Conservation (phyloP, 1,284 basidiomycete genomes). For the Ustilago hordei region DNA sequence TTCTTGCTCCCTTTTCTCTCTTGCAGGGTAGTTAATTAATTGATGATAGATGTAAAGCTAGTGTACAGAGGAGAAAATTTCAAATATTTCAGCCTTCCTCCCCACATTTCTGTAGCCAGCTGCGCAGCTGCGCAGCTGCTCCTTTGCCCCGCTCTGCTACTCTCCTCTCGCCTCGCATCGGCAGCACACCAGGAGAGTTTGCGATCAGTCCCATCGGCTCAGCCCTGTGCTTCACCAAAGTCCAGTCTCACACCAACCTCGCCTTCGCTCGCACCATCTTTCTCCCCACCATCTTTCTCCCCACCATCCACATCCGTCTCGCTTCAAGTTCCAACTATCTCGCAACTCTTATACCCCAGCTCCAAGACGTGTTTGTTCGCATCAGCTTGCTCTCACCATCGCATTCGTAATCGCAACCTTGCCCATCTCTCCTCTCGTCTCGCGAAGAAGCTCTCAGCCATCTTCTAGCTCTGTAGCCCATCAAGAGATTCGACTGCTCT, state of each 20-base stretch:
- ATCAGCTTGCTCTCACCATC: neutral
- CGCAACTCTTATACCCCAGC: neutral
- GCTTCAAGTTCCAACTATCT: neutral
- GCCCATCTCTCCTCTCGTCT: neutral
- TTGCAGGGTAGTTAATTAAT: neutral
- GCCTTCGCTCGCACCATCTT: neutral
- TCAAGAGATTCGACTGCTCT: neutral
- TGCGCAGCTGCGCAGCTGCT: slow-evolving; percentile 2
- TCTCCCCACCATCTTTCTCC: neutral
- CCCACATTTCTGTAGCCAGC: slow-evolving; percentile 3
- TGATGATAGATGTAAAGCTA: too few relatives aligned
- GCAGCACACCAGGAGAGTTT: neutral
- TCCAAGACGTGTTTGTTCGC: neutral
- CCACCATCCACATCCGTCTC: neutral
- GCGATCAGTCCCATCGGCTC: neutral
- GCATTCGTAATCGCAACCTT: neutral
- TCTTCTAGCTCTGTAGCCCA: neutral
- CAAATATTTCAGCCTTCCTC: neutral
- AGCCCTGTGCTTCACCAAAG: neutral
- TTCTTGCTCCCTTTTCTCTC: neutral
- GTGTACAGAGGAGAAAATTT: neutral
- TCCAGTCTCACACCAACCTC: neutral
- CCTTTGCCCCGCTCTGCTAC: neutral
- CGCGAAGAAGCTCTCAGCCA: neutral
- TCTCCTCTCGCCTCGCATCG: neutral